These are phyloP conservation scores for Fusarium drepaniforme DNA, from an alignment of 2,329 filamentous ascomycete species.

Conservation along the genomic window DNA sequence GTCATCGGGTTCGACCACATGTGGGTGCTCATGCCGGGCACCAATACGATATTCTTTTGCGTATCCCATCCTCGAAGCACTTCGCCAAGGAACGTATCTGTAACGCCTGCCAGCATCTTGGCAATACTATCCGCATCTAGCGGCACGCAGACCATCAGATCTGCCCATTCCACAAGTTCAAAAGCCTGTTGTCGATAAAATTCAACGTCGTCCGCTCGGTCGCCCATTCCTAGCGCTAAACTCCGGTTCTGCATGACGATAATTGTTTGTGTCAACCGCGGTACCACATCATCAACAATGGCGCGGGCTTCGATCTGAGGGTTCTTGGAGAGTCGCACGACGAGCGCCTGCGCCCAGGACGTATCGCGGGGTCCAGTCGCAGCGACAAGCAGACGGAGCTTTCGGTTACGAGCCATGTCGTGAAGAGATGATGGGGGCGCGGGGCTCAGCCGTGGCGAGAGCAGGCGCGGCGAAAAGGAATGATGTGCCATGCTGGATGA, in stretches of 20 bases:
- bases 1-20: conserved; percentile 95
- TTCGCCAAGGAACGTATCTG: conserved; percentile 84
- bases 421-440: conserved; percentile 52
- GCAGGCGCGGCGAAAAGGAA: conserved; percentile 48
- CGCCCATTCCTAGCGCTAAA: conserved; percentile 47
- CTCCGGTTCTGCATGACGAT: conserved; percentile 69
- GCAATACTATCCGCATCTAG: conserved; percentile 87
- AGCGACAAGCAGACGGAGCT: conserved; percentile 72
- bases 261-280: conserved; percentile 72
- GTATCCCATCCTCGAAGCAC: conserved; percentile 89
- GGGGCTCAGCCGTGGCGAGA: background rate
- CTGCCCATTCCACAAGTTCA: conserved; percentile 87
- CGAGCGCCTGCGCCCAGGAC: conserved; percentile 74
- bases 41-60: conserved; percentile 84
- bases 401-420: conserved; percentile 56
- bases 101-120: conserved; percentile 88
- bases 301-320: conserved; percentile 71
- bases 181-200: conserved; percentile 64
- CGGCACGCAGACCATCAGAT: conserved; percentile 85
- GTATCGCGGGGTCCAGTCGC: conserved; percentile 75
- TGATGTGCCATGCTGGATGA: conserved; percentile 49
- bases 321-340: conserved; percentile 75
- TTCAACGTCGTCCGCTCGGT: conserved; percentile 62
- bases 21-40: conserved; percentile 88
- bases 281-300: conserved; percentile 74